Evolutionary conservation across 1,284 basidiomycete species (phyloP), one percentile per base, ranked within the genome.

Genomic region (Ceraceosorus guamensis): DNA sequence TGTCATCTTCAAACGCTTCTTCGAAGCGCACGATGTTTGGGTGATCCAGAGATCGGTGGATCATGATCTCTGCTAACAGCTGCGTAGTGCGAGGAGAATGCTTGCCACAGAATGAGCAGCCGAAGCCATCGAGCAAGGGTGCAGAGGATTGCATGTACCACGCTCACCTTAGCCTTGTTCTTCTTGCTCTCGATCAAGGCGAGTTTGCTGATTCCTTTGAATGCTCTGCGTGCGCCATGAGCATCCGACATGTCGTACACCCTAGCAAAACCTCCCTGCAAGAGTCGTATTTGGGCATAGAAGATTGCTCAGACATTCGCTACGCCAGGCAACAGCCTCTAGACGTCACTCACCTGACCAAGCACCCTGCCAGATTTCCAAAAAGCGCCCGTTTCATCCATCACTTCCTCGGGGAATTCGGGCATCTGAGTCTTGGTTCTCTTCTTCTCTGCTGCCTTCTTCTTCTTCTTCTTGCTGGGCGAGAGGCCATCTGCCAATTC

Each of bases 31-130:
- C 91, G 60, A 98, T 88, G 78, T 98, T 91, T 30, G 91, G 88
- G 71, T 98, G 93, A 39, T 85, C 79, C 53, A 97, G 83, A 18
- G 90, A 87, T 60, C 87, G 85, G 78, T 98, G 93, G 55, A 98
- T 91, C 81, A 95, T 96, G 77, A 98, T 97, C 82, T 98, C 93
- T 60, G 92, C 92, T 71, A 93, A 96, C 59, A 97, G 84, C 91
- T 87, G 62, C 6, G 6, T n/a, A n/a, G n/a, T n/a, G n/a, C n/a
- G n/a, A n/a, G n/a, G n/a, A n/a, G n/a, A n/a, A n/a, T n/a, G n/a
- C n/a, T n/a, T n/a, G n/a, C n/a, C n/a, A n/a, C n/a, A 39, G 16
- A 55, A 18, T 5, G 32, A 16, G 5, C 39, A n/a, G 5, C 14
- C 16, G 52, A 14, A 41, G 33, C 34, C 7, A 16, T 5, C 46